These are phyloP conservation scores for Staphylotrichum longicolle DNA, from an alignment of 495 filamentous ascomycete genomes.

Conservation along the genomic window DNA sequence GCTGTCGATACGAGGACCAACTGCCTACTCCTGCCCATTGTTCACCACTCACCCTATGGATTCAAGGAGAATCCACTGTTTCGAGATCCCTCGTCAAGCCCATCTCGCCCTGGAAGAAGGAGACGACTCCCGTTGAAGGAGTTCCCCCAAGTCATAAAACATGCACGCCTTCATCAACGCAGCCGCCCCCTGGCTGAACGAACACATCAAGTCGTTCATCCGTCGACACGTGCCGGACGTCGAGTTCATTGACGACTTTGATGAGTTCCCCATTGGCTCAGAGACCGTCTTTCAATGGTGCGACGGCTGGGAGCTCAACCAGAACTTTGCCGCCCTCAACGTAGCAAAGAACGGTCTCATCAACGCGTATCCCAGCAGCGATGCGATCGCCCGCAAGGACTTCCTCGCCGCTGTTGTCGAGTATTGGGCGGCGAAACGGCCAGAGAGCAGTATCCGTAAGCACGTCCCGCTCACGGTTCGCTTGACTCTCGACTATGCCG, in stretches of 20 bases:
- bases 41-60: neutral
- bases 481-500: slow-evolving; percentile 76
- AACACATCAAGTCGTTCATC: slow-evolving; percentile 27
- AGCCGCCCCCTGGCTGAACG: slow-evolving; percentile 23
- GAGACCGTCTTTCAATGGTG: slow-evolving; percentile 23
- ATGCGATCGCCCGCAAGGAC: slow-evolving; percentile 30
- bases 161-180: slow-evolving; percentile 27
- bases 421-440: slow-evolving; percentile 54
- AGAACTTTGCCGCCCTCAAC: slow-evolving; percentile 27
- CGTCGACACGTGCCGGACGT: slow-evolving; percentile 21
- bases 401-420: slow-evolving; percentile 26
- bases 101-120: slow-evolving; percentile 18
- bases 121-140: slow-evolving; percentile 11
- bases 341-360: slow-evolving; percentile 19
- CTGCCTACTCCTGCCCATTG: neutral
- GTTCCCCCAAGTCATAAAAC: neutral
- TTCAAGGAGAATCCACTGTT: neutral
- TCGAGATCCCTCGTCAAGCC: slow-evolving; percentile 25
- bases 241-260: slow-evolving; percentile 21
- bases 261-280: slow-evolving; percentile 20
- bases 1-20: slow-evolving; percentile 2
- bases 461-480: slow-evolving; percentile 62
- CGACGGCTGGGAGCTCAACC: slow-evolving; percentile 25
- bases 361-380: slow-evolving; percentile 32
- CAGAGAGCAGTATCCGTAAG: slow-evolving; percentile 53